Evolutionary conservation across 805 yeast genomes (phyloP), one percentile per base, ranked within the genome.

Genomic region (Suhomyces sp.): DNA sequence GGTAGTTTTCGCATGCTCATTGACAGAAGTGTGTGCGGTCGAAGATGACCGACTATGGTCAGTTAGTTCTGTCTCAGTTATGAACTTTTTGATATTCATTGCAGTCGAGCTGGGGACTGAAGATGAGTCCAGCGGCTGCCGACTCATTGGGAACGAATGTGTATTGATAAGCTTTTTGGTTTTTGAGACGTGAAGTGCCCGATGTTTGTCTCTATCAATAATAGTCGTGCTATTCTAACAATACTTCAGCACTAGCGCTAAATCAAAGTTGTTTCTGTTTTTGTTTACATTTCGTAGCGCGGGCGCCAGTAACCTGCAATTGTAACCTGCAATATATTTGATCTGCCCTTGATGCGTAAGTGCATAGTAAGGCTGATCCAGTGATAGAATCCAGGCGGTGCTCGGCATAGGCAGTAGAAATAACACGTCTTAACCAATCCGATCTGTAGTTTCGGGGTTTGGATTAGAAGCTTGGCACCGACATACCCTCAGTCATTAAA

Each of bases 61-160:
- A 25, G 61, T 55, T 19, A 69, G 49, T 27, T 64, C 66, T 0
- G 75, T 69, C 33, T 67, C 67, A 47, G 56, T 57, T 5, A 69
- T 66, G 51, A 56, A 71, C 44, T 58, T 60, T 44, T 59, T 55
- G 50, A 70, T 65, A 41, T 65, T 61, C 46, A 57, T 63, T 2
- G 65, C 59, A 6, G 69, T 62, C 22, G 69, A 58, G 53, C 35
- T 40, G 29, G 62, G 60, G 17, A 48, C 53, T 2, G 57, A 53
- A 1, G 64, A 57, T 10, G 64, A 50, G 41, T 60, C 62, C 66
- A 62, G 66, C 19, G 51, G 46, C 40, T 37, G 41, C 22, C 41
- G 20, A 12, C 41, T 37, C 41, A 37, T 19, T 17, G 13, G 17
- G 13, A 12, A 12, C 9, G 15, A 17, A 15, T 17, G 41, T 35